These are phyloP conservation scores for Penicillium mononematosum DNA, from an alignment of 495 filamentous ascomycete species.

Conservation along the genomic window DNA sequence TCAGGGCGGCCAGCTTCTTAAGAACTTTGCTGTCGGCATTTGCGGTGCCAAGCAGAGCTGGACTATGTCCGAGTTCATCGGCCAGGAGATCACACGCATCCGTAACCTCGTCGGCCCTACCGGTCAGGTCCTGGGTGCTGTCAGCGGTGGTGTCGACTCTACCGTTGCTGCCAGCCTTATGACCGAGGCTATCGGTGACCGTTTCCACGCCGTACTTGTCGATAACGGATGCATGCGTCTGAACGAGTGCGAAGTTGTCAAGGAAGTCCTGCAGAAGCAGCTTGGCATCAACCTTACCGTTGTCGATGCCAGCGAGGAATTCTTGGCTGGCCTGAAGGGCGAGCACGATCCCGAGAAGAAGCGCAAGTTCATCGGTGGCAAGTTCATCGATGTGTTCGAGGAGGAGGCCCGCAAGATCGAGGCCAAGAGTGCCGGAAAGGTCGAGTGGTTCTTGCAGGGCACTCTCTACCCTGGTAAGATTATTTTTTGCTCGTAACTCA, in stretches of 20 bases:
- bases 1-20: slow-evolving; percentile 61
- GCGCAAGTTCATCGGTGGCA: slow-evolving; percentile 53
- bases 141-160: slow-evolving; percentile 84
- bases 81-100: slow-evolving; percentile 75
- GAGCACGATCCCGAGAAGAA: slow-evolving; percentile 85
- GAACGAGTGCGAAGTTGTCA: slow-evolving; percentile 77
- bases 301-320: slow-evolving; percentile 73
- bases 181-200: slow-evolving; percentile 75
- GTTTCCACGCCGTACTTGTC: slow-evolving; percentile 86
- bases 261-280: slow-evolving; percentile 69
- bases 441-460: slow-evolving; percentile 81
- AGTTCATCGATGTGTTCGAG: slow-evolving; percentile 88
- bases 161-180: slow-evolving; percentile 87
- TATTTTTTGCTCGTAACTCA: background rate
- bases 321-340: slow-evolving; percentile 72
- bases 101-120: slow-evolving; percentile 71
- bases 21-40: slow-evolving; percentile 80
- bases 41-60: slow-evolving; percentile 73
- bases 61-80: slow-evolving; percentile 79
- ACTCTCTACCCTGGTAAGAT: slow-evolving; percentile 62
- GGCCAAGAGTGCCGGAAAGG: slow-evolving; percentile 60
- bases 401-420: slow-evolving; percentile 79
- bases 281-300: slow-evolving; percentile 90
- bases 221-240: slow-evolving; percentile 87
- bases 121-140: slow-evolving; percentile 81